phyloP scores from a whole-genome alignment of 75 land plant species.

The Cupressus sempervirens region DNA sequence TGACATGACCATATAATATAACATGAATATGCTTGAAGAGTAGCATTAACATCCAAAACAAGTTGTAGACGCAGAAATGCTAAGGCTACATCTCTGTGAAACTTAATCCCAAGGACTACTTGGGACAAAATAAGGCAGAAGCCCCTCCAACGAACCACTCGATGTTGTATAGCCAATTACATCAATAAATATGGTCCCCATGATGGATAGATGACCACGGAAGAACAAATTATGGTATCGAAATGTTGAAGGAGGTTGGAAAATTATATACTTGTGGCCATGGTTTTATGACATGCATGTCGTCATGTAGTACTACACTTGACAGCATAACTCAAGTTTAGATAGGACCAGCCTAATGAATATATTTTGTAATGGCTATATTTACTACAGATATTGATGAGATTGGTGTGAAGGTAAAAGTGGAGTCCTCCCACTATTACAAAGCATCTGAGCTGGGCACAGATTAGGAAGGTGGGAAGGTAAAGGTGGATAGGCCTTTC shows the following conservation, averaged over 20 bases:
- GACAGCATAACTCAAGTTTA: neutral
- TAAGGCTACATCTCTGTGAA: neutral
- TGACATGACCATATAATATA: too few species aligned
- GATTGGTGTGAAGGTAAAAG: too few species aligned
- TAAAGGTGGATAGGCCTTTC: too few species aligned
- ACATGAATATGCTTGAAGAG: too few species aligned
- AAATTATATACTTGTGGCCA: neutral
- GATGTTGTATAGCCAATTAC: neutral
- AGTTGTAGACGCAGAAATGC: neutral
- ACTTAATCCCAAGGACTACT: neutral
- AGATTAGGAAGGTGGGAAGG: too few species aligned
- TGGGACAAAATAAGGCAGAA: neutral
- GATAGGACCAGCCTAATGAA: neutral
- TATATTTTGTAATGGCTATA: too few species aligned
- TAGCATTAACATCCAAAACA: neutral
- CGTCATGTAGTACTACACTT: neutral
- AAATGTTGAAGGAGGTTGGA: neutral
- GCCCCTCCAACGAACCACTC: neutral
- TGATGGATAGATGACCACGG: too few species aligned
- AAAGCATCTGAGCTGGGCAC: too few species aligned
- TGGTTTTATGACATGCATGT: neutral
- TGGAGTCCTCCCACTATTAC: too few species aligned
- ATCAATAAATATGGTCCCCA: neutral
- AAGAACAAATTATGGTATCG: neutral
- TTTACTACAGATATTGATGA: too few species aligned